Conservation (phyloP, 1,284 basidiomycete genomes). For the Afroboletus lepidellus region DNA sequence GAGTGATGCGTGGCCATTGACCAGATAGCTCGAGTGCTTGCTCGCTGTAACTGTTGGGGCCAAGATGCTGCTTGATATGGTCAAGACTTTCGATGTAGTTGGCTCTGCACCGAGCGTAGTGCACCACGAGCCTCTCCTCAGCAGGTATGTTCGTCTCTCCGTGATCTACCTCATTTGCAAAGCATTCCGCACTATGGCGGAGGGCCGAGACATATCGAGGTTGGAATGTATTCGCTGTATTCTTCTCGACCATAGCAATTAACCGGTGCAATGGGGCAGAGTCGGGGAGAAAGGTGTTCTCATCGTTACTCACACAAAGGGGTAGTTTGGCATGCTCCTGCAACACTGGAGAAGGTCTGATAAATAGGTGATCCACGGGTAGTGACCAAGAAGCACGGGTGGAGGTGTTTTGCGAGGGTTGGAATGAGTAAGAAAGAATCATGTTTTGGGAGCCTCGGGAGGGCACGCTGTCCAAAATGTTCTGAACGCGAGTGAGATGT, state of each 20-base stretch:
- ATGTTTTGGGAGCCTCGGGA: neutral
- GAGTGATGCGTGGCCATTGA: conserved; percentile 27
- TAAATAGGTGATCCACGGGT: conserved; percentile 9
- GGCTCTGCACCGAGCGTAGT: conserved; percentile 5
- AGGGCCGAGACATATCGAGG: conserved; percentile 1
- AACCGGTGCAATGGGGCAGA: conserved; percentile 8
- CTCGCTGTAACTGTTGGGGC: conserved; percentile 15
- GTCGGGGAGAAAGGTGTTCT: neutral
- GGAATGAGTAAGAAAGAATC: conserved; percentile 15
- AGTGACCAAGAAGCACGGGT: neutral
- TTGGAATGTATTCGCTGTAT: conserved; percentile 15
- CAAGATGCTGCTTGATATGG: conserved; percentile 11
- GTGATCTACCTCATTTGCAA: neutral
- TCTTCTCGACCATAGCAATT: conserved; percentile 2
- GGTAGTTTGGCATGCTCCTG: neutral
- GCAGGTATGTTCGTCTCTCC: neutral
- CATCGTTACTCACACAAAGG: neutral
- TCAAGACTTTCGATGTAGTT: neutral
- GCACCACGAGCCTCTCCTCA: neutral
- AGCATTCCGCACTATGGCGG: neutral
- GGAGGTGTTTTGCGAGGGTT: neutral
- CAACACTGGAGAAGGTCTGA: conserved; percentile 1
- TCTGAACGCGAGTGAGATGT: neutral
- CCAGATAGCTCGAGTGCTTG: conserved; percentile 17
- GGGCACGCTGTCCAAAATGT: neutral